Base-by-base conservation (phyloP, 2,329 filamentous ascomycete genomes). In the Mariannaea elegans region DNA sequence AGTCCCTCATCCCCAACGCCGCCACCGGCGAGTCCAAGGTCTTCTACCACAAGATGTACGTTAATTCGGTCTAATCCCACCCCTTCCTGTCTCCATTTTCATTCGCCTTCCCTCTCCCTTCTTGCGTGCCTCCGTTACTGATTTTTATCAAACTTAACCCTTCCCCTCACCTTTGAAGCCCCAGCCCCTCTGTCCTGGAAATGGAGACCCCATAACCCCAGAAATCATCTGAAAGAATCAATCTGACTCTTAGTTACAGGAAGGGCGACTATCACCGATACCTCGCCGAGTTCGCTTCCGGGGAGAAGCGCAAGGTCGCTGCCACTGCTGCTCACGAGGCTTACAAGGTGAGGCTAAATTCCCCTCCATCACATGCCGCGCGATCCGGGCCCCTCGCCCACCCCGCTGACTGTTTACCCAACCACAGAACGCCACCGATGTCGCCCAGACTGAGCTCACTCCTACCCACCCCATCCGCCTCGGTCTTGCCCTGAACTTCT, bases 31-130 rank as follows among this genome's bases (percentile, higher is more conserved):
- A 98, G 87, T 97, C 93, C 80, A 98, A 97, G 90, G 94, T 98
- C 78, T 98, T 98, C 83, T 98, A 98, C 86, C 94, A 97, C 90
- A 98, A 98, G 90, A 98, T 98, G 94, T 97, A 84, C 73, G 92
- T 86, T 67, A 27, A 9, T 64, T 44, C 49, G 58, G 24, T 31
- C 36, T n/a, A 29, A 39, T 24, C 53, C 63, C 62, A 9, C 10
- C 18, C 57, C 54, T 47, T 56, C 59, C 64, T 63, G 27, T 56
- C 61, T 58, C 32, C 24, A 21, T 39, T 55, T 36, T 27, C 23
- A 32, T 21, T 12, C 9, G 9, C 9, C 24, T 27, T 13, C 21
- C 34, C 44, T 32, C 12, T 34, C 41, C 49, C 39, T 38, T 21
- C 53, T 49, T 49, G 34, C 38, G 29, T 31, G n/a, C 56, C 53